These are phyloP conservation scores for Penicillium nucicola DNA, from an alignment of 495 filamentous ascomycete species.

Conservation along the genomic window DNA sequence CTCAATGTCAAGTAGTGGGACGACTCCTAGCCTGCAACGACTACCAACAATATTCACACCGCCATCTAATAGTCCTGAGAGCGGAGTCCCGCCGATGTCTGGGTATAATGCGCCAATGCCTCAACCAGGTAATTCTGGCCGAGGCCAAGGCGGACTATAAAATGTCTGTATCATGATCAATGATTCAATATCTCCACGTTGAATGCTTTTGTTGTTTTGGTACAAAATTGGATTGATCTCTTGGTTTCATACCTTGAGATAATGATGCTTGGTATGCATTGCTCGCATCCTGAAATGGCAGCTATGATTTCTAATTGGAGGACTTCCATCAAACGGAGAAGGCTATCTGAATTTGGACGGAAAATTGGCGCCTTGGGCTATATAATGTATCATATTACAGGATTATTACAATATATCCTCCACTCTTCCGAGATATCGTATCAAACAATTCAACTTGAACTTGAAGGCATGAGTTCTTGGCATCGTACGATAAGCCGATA, in stretches of 20 bases:
- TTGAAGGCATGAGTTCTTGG: too few relatives aligned
- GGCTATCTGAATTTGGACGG: background rate
- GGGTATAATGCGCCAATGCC: constrained; percentile 16
- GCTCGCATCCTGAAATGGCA: background rate
- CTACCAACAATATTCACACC: constrained; percentile 17
- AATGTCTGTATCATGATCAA: background rate
- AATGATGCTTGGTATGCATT: background rate
- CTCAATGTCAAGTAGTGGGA: constrained; percentile 3
- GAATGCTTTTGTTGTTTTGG: constrained; percentile 1
- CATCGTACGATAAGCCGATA: too few relatives aligned
- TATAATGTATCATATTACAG: background rate
- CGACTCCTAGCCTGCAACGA: background rate
- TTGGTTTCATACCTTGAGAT: background rate
- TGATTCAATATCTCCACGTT: background rate
- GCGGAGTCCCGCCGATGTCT: constrained; percentile 8
- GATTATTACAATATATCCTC: background rate
- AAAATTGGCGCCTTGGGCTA: background rate
- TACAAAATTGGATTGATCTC: background rate
- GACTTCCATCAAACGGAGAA: background rate
- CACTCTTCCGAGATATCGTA: background rate
- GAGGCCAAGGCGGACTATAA: constrained; percentile 6
- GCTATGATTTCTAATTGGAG: background rate
- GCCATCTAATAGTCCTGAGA: constrained; percentile 15
- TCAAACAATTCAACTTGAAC: background rate
- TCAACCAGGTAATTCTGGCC: constrained; percentile 5